Evolutionary conservation across 2,329 filamentous ascomycete genomes (phyloP), one percentile per base, ranked within the genome.

Genomic region (Orbilia blumenaviensis): DNA sequence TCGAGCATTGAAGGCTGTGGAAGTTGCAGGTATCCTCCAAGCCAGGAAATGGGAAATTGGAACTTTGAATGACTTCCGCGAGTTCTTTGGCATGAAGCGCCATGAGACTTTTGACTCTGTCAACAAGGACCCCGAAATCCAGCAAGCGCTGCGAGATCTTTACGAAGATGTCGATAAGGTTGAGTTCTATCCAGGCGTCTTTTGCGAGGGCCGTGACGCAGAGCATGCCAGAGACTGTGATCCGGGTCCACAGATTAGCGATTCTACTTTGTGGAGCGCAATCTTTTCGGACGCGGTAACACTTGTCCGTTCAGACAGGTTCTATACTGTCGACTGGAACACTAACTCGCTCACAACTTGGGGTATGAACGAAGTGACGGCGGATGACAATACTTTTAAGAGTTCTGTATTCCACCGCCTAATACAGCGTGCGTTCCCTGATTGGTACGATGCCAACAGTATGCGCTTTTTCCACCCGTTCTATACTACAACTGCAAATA

Each of bases 11-110:
- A 88, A 86, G 79, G 83, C 85, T 1, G 85, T 90, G 9, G 89
- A 90, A 81, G 84, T 89, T 1, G 84, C 89, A 1, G 88, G 88
- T 7, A 90, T 90, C 56, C 84, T 86, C 9, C 89, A 90, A 78
- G 87, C 86, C 3, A 86, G 89, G 29, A 86, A 86, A 44, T 90
- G 88, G 88, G 86, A 88, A 66, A 81, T 89, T 10, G 87, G 86
- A 0, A 87, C 88, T 0, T 81, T 90, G 34, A 91, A 66, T 50
- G 86, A 84, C 79, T 86, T 85, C 81, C 86, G 83, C 78, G 84
- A 82, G 77, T 87, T 83, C 80, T 88, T 86, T 69, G 86, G 86
- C 29, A 80, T 89, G 68, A 81, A 84, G 23, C 82, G 83, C 1
- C 84, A 87, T 77, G 82, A 84, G 54, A 84, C 82, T 0, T 87